These are phyloP conservation scores for Stagonosporopsis tanaceti DNA, from an alignment of 2,329 filamentous ascomycete species.

Conservation along the genomic window DNA sequence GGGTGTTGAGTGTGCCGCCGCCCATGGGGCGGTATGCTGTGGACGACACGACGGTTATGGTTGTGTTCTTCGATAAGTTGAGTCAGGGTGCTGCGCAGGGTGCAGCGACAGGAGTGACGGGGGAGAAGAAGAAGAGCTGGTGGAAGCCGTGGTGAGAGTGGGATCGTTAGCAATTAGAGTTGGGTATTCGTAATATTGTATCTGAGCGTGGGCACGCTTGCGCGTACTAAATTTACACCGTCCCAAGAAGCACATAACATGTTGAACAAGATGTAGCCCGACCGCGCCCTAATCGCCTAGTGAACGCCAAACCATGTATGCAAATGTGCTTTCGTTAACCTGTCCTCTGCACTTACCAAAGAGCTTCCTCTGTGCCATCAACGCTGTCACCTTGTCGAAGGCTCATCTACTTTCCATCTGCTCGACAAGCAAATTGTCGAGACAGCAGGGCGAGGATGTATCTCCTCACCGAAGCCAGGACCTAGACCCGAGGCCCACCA, in stretches of 20 bases:
- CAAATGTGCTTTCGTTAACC: neutral
- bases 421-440: no score
- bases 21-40: slow-evolving; percentile 52
- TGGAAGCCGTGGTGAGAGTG: slow-evolving; percentile 17
- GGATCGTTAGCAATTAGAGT: neutral
- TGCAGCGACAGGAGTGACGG: neutral
- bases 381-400: neutral
- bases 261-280: neutral
- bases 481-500: neutral
- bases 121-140: slow-evolving; percentile 21
- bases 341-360: neutral
- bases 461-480: neutral
- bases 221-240: slow-evolving; percentile 1
- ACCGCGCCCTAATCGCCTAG: neutral
- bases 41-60: slow-evolving; percentile 63
- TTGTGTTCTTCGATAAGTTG: slow-evolving; percentile 60
- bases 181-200: slow-evolving; percentile 2
- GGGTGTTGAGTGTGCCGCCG: slow-evolving; percentile 45
- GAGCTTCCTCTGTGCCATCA: neutral
- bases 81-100: slow-evolving; percentile 2
- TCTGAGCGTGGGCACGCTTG: neutral
- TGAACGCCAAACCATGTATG: slow-evolving; percentile 1
- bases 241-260: neutral
- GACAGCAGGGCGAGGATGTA: no score
- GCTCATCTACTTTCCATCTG: no score